Conservation (phyloP, 768 basidiomycete genomes). For the Leccinum sublutescens region DNA sequence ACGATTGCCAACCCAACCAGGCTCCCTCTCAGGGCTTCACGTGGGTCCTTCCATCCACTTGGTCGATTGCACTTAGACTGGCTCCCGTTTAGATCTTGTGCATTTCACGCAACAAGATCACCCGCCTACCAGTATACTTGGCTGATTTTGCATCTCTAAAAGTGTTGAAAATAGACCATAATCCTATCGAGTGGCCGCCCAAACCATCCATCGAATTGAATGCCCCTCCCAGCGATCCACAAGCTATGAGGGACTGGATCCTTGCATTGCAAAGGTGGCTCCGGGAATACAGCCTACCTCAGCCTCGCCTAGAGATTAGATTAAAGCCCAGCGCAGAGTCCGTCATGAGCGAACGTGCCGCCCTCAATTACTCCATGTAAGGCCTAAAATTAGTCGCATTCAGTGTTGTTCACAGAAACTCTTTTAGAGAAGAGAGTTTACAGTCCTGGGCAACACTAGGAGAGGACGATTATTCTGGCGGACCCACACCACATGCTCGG, state of each 20-base stretch:
- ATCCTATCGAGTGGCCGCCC: constrained; percentile 94
- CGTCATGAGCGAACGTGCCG: constrained; percentile 42
- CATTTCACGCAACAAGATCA: constrained; percentile 81
- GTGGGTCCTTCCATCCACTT: constrained; percentile 39
- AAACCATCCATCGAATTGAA: constrained; percentile 48
- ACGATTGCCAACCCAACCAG: constrained; percentile 74
- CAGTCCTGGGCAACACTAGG: constrained; percentile 46
- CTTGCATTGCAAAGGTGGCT: constrained; percentile 74
- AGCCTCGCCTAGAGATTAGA: constrained; percentile 29
- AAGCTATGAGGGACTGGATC: constrained; percentile 72
- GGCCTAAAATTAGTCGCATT: constrained; percentile 8
- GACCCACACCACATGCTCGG: constrained; percentile 50
- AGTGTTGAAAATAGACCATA: constrained; percentile 83
- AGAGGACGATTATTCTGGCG: constrained; percentile 37
- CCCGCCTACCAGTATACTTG: constrained; percentile 76
- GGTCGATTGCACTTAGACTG: constrained; percentile 1
- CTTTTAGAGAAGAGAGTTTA: constrained; percentile 38
- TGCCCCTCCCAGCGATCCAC: constrained; percentile 42
- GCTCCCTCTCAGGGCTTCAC: constrained; percentile 71
- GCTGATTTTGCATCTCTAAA: constrained; percentile 67
- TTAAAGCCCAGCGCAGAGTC: constrained; percentile 48
- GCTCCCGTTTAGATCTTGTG: constrained; percentile 67
- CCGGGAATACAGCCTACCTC: constrained; percentile 43
- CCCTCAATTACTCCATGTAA: constrained; percentile 35
- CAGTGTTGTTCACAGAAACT: constrained; percentile 3